Conservation (phyloP, 2,329 filamentous ascomycete species). For the Alternaria longipes region DNA sequence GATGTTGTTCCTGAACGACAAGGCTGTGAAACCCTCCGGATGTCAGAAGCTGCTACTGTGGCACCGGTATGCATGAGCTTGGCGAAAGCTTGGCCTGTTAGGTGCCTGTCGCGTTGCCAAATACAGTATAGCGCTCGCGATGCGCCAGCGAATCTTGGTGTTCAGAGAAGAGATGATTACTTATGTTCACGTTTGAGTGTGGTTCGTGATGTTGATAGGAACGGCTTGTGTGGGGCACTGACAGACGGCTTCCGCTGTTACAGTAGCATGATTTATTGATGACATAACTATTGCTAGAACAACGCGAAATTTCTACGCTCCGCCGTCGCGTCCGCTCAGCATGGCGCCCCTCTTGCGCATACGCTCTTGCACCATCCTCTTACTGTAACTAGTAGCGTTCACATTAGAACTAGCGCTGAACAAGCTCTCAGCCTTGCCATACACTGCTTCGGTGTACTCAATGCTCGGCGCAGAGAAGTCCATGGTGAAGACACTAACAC, state of each 20-base stretch:
- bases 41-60: slow-evolving; percentile 25
- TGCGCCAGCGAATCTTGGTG: background rate
- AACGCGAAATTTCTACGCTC: slow-evolving; percentile 1
- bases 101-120: slow-evolving; percentile 18
- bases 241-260: background rate
- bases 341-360: slow-evolving; percentile 28
- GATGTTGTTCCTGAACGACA: slow-evolving; percentile 10
- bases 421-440: slow-evolving; percentile 24
- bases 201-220: background rate
- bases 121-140: slow-evolving; percentile 4
- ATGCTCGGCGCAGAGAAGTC: slow-evolving; percentile 60
- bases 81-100: slow-evolving; percentile 30
- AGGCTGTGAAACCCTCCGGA: slow-evolving; percentile 32
- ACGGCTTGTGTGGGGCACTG: background rate
- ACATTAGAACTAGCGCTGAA: slow-evolving; percentile 11
- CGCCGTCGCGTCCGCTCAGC: slow-evolving; percentile 15
- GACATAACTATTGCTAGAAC: slow-evolving; percentile 4
- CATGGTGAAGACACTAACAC: slow-evolving; percentile 60
- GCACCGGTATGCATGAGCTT: slow-evolving; percentile 26
- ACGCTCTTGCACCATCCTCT: slow-evolving; percentile 28
- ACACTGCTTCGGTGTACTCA: slow-evolving; percentile 35
- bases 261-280: slow-evolving; percentile 5
- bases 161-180: background rate
- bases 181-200: slow-evolving; percentile 5
- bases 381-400: slow-evolving; percentile 25